phyloP scores from a whole-genome alignment of 106 monocot genomes.

The Allium sativum region DNA sequence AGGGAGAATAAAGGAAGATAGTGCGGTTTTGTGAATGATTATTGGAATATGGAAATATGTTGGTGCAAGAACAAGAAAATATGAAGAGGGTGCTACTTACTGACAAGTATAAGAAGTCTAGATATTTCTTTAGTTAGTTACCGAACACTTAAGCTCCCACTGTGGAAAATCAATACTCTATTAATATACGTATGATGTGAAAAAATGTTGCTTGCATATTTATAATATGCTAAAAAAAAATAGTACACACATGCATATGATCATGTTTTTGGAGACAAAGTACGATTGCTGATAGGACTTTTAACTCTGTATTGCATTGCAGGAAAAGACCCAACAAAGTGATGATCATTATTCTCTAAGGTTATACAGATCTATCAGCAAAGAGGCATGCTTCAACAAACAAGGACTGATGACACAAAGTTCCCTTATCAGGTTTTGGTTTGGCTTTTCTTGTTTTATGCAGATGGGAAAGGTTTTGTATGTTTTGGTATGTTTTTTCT shows the following conservation, averaged over 20 bases:
- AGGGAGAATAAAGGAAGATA: too few species aligned
- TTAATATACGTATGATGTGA: not conserved
- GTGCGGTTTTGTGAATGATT: too few species aligned
- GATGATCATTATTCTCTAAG: conserved; percentile 45
- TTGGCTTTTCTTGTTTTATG: too few species aligned
- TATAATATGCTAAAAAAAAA: not conserved
- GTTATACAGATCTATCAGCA: conserved; percentile 34
- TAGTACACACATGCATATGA: too few species aligned
- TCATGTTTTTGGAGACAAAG: too few species aligned
- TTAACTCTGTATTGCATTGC: not conserved
- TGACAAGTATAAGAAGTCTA: conserved; percentile 73
- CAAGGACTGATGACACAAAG: conserved; percentile 34
- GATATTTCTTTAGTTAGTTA: conserved; percentile 62
- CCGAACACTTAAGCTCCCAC: conserved; percentile 7
- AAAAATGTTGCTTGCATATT: not conserved
- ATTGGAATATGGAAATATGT: conserved; percentile 83
- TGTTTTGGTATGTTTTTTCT: too few species aligned
- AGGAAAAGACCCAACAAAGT: conserved; percentile 67
- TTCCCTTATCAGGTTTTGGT: not conserved
- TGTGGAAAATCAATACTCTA: not conserved
- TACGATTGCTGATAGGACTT: not conserved
- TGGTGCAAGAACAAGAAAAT: conserved; percentile 95
- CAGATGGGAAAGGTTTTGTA: too few species aligned
- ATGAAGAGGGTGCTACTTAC: conserved; percentile 97
- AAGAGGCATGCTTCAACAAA: conserved; percentile 39